Conservation (phyloP, 1,284 basidiomycete genomes). For the Trichosporon asahii region DNA sequence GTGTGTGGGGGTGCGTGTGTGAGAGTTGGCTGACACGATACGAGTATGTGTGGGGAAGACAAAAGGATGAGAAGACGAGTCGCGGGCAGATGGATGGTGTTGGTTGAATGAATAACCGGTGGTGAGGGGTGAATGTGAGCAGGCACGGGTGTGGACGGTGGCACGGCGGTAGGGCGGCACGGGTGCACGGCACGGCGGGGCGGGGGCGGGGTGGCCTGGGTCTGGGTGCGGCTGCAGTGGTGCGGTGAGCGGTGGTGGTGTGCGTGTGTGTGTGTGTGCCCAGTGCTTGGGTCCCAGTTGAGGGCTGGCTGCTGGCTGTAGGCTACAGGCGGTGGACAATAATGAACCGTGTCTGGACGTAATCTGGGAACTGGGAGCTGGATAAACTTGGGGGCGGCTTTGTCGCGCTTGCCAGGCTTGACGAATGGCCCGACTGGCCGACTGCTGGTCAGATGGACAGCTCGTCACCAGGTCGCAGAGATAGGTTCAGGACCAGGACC, state of each 20-base stretch:
- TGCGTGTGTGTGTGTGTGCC: neutral
- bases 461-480: neutral
- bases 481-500: neutral
- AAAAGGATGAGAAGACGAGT: neutral
- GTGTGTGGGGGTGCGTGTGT: neutral
- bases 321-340: too few relatives aligned
- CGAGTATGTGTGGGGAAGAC: neutral
- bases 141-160: neutral
- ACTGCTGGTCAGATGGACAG: neutral
- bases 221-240: neutral
- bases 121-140: neutral
- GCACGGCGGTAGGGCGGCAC: conserved; percentile 1
- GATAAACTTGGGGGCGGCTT: neutral
- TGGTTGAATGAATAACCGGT: neutral
- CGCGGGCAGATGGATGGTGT: conserved; percentile 2
- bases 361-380: too few relatives aligned
- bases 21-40: neutral
- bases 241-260: neutral
- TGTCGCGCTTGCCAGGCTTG: neutral
- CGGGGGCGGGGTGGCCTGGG: neutral
- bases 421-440: neutral
- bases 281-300: too few relatives aligned
- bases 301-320: too few relatives aligned
- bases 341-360: neutral
- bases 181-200: neutral